phyloP scores from a whole-genome alignment of 2,329 filamentous ascomycete genomes.

The Diaporthe australafricana region DNA sequence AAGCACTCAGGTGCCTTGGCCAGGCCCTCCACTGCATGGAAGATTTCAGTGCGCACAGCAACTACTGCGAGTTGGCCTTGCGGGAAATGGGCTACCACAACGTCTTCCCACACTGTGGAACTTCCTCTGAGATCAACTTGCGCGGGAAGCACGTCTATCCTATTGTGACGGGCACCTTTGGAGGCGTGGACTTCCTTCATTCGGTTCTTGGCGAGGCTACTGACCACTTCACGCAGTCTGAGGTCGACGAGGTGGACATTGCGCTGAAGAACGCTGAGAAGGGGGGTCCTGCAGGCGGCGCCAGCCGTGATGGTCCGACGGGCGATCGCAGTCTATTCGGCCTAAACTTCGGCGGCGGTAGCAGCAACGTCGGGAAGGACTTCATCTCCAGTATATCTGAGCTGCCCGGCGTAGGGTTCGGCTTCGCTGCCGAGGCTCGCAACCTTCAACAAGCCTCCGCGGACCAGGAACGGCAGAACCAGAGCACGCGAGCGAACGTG shows the following conservation, averaged over 20 bases:
- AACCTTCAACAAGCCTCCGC: slow-evolving; percentile 70
- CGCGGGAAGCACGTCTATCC: slow-evolving; percentile 77
- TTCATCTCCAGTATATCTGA: slow-evolving; percentile 81
- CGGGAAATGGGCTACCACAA: slow-evolving; percentile 76
- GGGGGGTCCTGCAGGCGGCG: slow-evolving; percentile 44
- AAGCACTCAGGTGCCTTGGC: slow-evolving; percentile 81
- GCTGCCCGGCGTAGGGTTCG: slow-evolving; percentile 76
- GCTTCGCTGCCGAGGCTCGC: slow-evolving; percentile 74
- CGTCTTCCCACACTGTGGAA: slow-evolving; percentile 82
- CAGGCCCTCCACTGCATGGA: slow-evolving; percentile 83
- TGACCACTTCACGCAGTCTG: slow-evolving; percentile 87
- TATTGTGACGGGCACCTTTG: slow-evolving; percentile 79
- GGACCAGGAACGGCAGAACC: slow-evolving; percentile 70
- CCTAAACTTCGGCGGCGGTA: slow-evolving; percentile 48
- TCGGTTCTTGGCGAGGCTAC: slow-evolving; percentile 82
- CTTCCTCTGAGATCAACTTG: slow-evolving; percentile 72
- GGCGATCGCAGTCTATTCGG: slow-evolving; percentile 48
- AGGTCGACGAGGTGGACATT: slow-evolving; percentile 83
- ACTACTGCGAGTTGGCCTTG: slow-evolving; percentile 83
- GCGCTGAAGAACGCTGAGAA: slow-evolving; percentile 76
- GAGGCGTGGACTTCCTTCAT: slow-evolving; percentile 86
- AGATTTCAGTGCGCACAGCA: slow-evolving; percentile 84
- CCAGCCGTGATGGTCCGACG: slow-evolving; percentile 39
- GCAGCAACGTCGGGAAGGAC: slow-evolving; percentile 53
- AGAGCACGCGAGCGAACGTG: slow-evolving; percentile 55